A percentile compares a stretch with the other conserved stretches of the same genome.
Conservation (phyloP, 768 basidiomycete genomes). For the Paxillus involutus region DNA sequence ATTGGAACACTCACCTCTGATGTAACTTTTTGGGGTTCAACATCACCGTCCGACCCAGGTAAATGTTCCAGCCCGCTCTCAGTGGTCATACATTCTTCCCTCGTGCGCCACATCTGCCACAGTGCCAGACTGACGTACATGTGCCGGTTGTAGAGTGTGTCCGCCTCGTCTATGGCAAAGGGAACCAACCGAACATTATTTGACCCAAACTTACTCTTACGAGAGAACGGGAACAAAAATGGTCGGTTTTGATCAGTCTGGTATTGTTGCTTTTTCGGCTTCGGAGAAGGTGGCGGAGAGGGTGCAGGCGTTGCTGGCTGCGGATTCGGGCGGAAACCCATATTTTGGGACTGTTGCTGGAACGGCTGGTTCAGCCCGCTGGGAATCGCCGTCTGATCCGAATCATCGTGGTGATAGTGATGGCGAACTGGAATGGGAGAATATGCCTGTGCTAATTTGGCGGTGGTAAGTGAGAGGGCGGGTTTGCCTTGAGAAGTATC, state of each 20-base stretch:
- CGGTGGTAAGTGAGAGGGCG: conserved; percentile 40
- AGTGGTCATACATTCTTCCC: conserved; percentile 92
- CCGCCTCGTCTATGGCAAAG: conserved; percentile 94
- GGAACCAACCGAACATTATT: conserved; percentile 77
- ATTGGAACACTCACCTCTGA: conserved; percentile 34
- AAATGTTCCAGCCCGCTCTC: conserved; percentile 89
- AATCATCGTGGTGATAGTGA: conserved; percentile 87
- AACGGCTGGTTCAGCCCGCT: conserved; percentile 35
- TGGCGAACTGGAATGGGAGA: conserved; percentile 92
- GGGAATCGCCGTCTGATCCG: conserved; percentile 45
- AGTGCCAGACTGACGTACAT: conserved; percentile 88
- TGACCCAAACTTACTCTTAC: conserved; percentile 45
- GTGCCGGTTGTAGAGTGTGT: conserved; percentile 84
- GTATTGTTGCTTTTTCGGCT: conserved; percentile 97
- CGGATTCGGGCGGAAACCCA: conserved; percentile 38
- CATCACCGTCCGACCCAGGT: conserved; percentile 63
- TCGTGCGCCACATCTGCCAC: conserved; percentile 92
- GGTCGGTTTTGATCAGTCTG: conserved; percentile 95
- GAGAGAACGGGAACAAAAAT: conserved; percentile 94
- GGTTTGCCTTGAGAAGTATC: conserved; percentile 28
- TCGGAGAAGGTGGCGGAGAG: conserved; percentile 78
- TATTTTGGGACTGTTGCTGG: conserved; percentile 32
- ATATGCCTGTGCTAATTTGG: conserved; percentile 85
- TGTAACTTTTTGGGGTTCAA: conserved; percentile 50
- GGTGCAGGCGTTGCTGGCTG: conserved; percentile 91